phyloP scores from a whole-genome alignment of 1,284 basidiomycete species.

The Ceratobasidium sp. region DNA sequence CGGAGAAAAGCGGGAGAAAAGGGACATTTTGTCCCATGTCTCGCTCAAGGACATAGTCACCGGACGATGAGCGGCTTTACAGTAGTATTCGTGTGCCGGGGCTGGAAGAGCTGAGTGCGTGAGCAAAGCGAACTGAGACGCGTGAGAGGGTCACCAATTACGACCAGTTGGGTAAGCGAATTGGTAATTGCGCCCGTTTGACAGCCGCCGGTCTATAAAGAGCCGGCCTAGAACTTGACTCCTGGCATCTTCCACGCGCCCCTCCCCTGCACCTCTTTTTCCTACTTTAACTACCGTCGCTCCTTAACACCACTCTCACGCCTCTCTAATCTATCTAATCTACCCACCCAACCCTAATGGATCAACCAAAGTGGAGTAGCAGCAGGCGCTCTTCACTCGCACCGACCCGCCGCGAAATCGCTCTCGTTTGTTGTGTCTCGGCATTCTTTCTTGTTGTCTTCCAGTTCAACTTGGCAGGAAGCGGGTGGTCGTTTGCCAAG shows the following conservation, averaged over 20 bases:
- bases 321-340: background rate
- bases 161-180: background rate
- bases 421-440: constrained; percentile 30
- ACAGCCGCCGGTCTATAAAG: constrained; percentile 1
- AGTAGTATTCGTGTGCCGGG: no score
- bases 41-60: no score
- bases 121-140: background rate
- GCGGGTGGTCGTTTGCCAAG: constrained; percentile 21
- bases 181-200: background rate
- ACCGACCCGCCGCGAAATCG: constrained; percentile 34
- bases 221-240: background rate
- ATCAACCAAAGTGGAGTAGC: constrained; percentile 17
- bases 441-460: constrained; percentile 12
- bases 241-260: constrained; percentile 2
- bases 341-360: background rate
- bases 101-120: no score
- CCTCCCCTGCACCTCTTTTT: constrained; percentile 2
- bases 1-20: no score
- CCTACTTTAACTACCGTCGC: background rate
- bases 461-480: constrained; percentile 28
- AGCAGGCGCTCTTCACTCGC: constrained; percentile 24
- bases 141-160: background rate
- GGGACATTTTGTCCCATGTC: no score
- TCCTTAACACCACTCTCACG: background rate
- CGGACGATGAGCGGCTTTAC: no score